Evolutionary conservation across 2,329 filamentous ascomycete genomes (phyloP).

Genomic region (Talaromyces verruculosus): DNA sequence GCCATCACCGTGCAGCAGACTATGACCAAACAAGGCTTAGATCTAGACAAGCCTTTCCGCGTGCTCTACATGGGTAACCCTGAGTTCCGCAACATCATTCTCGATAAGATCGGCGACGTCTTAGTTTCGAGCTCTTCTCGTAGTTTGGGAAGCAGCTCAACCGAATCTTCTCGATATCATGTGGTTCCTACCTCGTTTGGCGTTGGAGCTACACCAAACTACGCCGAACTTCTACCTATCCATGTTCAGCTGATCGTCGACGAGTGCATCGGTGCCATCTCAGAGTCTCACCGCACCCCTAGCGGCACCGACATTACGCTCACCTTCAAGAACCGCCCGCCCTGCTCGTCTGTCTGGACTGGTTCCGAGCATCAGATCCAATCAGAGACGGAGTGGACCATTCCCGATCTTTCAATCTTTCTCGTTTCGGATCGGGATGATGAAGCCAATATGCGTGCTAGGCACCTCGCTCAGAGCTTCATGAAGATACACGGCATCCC

Average conservation of each 20-base stretch:
- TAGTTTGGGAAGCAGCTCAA: constrained; percentile 35
- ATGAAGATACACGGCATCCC: constrained; percentile 47
- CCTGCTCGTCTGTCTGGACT: constrained; percentile 40
- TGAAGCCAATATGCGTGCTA: constrained; percentile 29
- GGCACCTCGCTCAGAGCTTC: constrained; percentile 40
- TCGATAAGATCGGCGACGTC: constrained; percentile 51
- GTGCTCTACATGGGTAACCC: constrained; percentile 46
- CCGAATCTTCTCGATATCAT: constrained; percentile 48
- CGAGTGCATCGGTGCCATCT: constrained; percentile 42
- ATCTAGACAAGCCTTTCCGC: constrained; percentile 45
- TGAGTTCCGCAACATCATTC: constrained; percentile 41
- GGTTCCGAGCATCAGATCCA: constrained; percentile 40
- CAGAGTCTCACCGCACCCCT: constrained; percentile 26
- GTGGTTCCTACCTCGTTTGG: constrained; percentile 51
- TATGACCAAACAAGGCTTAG: constrained; percentile 42
- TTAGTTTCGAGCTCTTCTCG: constrained; percentile 43
- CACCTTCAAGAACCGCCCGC: constrained; percentile 41
- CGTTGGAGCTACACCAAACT: constrained; percentile 45
- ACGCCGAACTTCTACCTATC: constrained; percentile 50
- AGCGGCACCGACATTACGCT: constrained; percentile 38
- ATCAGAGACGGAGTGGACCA: constrained; percentile 43
- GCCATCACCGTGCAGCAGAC: constrained; percentile 46
- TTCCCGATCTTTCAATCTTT: constrained; percentile 49
- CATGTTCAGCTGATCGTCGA: constrained; percentile 51
- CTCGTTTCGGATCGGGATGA: constrained; percentile 43